Evolutionary conservation across 169 alveolate genomes (phyloP).

Genomic region (Cryptosporidium baileyi): DNA sequence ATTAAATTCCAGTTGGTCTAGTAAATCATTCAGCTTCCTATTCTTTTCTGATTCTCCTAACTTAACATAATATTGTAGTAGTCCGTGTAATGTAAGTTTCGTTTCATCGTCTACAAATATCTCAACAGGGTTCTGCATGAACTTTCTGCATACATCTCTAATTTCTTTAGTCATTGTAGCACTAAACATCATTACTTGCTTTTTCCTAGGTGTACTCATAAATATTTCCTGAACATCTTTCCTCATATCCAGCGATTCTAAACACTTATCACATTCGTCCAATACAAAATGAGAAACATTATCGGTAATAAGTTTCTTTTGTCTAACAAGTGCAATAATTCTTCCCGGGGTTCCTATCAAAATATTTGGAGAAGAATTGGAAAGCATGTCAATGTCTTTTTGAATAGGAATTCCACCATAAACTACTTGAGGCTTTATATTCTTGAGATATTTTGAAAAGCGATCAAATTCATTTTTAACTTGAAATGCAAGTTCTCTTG

Average conservation of each 20-base stretch:
- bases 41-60: slow-evolving; percentile 97
- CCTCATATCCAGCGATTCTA: slow-evolving; percentile 97
- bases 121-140: slow-evolving; percentile 97
- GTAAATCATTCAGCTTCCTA: slow-evolving; percentile 93
- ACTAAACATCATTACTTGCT: slow-evolving; percentile 97
- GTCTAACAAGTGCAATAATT: slow-evolving; percentile 91
- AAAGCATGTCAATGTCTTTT: slow-evolving; percentile 92
- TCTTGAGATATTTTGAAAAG: slow-evolving; percentile 93
- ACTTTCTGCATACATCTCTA: slow-evolving; percentile 95
- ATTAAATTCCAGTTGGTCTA: slow-evolving; percentile 97
- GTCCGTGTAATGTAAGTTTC: slow-evolving; percentile 97
- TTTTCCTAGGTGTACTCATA: slow-evolving; percentile 95
- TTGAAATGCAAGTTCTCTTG: slow-evolving; percentile 99
- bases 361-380: slow-evolving; percentile 92
- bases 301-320: slow-evolving; percentile 90
- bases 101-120: slow-evolving; percentile 98
- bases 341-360: slow-evolving; percentile 99
- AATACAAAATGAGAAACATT: slow-evolving; percentile 95
- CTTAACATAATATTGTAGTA: slow-evolving; percentile 97
- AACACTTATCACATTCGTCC: slow-evolving; percentile 99
- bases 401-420: slow-evolving; percentile 97
- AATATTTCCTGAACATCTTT: slow-evolving; percentile 98
- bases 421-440: slow-evolving; percentile 94
- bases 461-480: slow-evolving; percentile 97
- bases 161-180: slow-evolving; percentile 97